Conservation (phyloP, 768 basidiomycete species). For the Polyporus arcularius region DNA sequence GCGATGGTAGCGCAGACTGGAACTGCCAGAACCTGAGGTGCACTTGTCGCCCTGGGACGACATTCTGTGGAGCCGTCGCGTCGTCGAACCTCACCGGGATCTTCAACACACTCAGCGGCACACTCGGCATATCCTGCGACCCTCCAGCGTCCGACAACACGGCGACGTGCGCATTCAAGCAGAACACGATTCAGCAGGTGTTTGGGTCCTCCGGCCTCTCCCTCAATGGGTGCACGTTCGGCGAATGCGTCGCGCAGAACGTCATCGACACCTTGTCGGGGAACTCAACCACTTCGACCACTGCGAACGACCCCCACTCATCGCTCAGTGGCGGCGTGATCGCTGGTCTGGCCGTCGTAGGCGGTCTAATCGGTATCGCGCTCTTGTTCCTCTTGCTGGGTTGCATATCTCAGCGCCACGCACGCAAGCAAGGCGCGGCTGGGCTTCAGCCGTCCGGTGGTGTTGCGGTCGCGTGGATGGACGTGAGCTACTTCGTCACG, state of each 20-base stretch:
- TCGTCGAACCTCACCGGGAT: slow-evolving; percentile 53
- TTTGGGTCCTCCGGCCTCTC: slow-evolving; percentile 78
- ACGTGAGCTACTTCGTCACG: slow-evolving; percentile 66
- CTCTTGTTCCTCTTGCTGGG: slow-evolving; percentile 66
- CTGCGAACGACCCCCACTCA: slow-evolving; percentile 28
- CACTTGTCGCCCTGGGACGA: slow-evolving; percentile 64
- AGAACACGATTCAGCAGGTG: slow-evolving; percentile 59
- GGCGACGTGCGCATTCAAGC: slow-evolving; percentile 76
- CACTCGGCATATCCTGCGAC: slow-evolving; percentile 69
- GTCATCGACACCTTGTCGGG: slow-evolving; percentile 62
- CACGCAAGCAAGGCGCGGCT: slow-evolving; percentile 43
- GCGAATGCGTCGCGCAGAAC: slow-evolving; percentile 85
- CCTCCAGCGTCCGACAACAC: slow-evolving; percentile 45
- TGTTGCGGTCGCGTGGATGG: slow-evolving; percentile 66
- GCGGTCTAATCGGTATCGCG: slow-evolving; percentile 58
- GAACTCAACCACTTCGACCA: slow-evolving; percentile 35
- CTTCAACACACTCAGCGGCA: slow-evolving; percentile 67
- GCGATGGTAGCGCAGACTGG: slow-evolving; percentile 55
- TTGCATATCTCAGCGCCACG: slow-evolving; percentile 58
- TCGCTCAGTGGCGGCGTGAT: slow-evolving; percentile 82
- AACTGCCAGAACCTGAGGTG: slow-evolving; percentile 75
- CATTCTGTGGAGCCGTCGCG: slow-evolving; percentile 69
- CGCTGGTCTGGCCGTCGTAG: slow-evolving; percentile 86
- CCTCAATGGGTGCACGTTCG: slow-evolving; percentile 75
- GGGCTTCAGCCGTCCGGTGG: slow-evolving; percentile 45